These are phyloP conservation scores for Chlorella sorokiniana DNA, from an alignment of 139 green algal species.

Conservation along the genomic window DNA sequence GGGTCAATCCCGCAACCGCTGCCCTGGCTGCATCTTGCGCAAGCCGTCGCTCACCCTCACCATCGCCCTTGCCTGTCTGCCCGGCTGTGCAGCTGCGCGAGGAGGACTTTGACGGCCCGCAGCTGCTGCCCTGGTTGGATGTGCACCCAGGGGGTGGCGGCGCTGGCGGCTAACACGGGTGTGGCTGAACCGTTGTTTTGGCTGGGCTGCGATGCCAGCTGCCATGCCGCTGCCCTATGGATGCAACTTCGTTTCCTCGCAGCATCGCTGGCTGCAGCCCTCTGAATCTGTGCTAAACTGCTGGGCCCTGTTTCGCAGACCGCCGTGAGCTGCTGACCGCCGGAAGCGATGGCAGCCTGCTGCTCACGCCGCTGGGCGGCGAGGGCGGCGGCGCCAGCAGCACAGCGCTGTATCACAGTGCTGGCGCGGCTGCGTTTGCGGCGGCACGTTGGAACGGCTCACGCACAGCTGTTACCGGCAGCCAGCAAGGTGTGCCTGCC, in stretches of 20 bases:
- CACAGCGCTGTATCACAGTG: neutral
- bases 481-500: constrained; percentile 8
- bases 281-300: too few relatives aligned
- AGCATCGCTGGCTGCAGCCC: neutral
- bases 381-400: neutral
- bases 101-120: constrained; percentile 26
- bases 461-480: constrained; percentile 16
- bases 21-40: neutral
- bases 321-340: constrained; percentile 11
- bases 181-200: neutral
- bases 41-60: neutral
- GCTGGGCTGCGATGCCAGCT: too few relatives aligned
- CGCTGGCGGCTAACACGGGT: constrained; percentile 19
- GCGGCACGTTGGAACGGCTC: neutral
- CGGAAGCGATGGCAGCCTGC: constrained; percentile 9
- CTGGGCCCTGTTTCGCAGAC: neutral
- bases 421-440: constrained; percentile 1
- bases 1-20: neutral
- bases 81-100: constrained; percentile 3
- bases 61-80: neutral
- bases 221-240: neutral
- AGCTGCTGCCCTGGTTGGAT: constrained; percentile 32
- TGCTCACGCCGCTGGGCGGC: neutral
- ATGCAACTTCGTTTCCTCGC: neutral
- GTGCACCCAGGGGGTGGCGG: neutral